phyloP scores from a whole-genome alignment of 2,329 filamentous ascomycete genomes.

The Alternaria alternata region DNA sequence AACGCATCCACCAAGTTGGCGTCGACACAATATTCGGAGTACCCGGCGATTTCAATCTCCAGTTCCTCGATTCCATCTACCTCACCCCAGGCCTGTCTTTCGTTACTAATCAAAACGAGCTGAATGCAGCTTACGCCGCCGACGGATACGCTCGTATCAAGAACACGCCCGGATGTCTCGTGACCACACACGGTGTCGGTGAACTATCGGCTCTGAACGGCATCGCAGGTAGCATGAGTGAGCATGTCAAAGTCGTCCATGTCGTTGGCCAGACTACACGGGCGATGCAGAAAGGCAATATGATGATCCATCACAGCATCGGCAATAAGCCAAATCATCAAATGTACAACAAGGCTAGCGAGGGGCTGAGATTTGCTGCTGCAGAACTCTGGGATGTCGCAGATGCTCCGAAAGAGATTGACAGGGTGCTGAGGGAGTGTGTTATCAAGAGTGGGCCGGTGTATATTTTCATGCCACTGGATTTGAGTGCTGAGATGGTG shows the following conservation, averaged over 20 bases:
- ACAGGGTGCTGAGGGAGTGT: slow-evolving; percentile 55
- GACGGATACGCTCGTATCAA: slow-evolving; percentile 67
- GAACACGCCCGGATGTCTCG: slow-evolving; percentile 57
- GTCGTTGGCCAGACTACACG: slow-evolving; percentile 56
- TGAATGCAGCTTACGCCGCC: slow-evolving; percentile 66
- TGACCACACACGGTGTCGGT: slow-evolving; percentile 70
- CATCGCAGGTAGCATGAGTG: slow-evolving; percentile 54
- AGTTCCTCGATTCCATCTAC: slow-evolving; percentile 56
- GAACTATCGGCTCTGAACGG: slow-evolving; percentile 58
- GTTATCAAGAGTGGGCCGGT: slow-evolving; percentile 54
- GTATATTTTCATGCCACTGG: slow-evolving; percentile 56
- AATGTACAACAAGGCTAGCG: slow-evolving; percentile 52
- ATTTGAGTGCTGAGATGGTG: slow-evolving; percentile 51
- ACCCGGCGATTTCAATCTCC: slow-evolving; percentile 58
- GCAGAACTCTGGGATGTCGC: slow-evolving; percentile 53
- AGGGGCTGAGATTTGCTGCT: slow-evolving; percentile 48
- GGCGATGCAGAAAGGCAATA: slow-evolving; percentile 51
- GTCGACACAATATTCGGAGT: slow-evolving; percentile 54
- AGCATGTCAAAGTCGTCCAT: slow-evolving; percentile 56
- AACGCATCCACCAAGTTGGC: slow-evolving; percentile 53
- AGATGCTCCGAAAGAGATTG: slow-evolving; percentile 54
- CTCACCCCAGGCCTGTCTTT: slow-evolving; percentile 51
- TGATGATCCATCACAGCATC: slow-evolving; percentile 59
- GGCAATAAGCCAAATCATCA: slow-evolving; percentile 53
- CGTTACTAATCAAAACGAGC: slow-evolving; percentile 66